Percentiles rank a stretch among this genome's conserved stretches.
Evolutionary conservation across 495 filamentous ascomycete species (phyloP).

Genomic region (Aspergillus conjunctus): DNA sequence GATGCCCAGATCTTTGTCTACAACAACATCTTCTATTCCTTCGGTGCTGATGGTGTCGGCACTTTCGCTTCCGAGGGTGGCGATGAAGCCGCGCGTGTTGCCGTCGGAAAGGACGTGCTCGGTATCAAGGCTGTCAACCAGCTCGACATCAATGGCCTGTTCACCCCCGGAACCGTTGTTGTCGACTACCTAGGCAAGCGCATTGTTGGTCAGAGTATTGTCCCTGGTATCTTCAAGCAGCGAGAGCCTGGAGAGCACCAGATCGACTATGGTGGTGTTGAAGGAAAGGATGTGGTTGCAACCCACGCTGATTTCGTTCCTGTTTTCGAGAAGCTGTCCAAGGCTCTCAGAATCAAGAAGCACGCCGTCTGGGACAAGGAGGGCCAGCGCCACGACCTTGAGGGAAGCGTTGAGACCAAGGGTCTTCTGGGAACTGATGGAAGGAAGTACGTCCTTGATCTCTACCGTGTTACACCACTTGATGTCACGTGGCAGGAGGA

Average conservation of each 20-base stretch:
- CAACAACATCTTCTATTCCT: conserved; percentile 99
- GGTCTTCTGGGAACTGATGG: conserved; percentile 96
- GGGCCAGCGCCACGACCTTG: conserved; percentile 82
- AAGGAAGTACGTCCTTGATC: conserved; percentile 92
- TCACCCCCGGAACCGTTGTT: conserved; percentile 93
- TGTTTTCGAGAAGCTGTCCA: conserved; percentile 87
- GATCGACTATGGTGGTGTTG: conserved; percentile 97
- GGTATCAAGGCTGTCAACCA: conserved; percentile 95
- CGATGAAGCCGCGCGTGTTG: conserved; percentile 94
- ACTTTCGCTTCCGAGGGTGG: conserved; percentile 96
- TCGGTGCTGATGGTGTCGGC: conserved; percentile 95
- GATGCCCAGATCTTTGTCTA: conserved; percentile 99
- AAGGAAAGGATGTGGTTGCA: conserved; percentile 94
- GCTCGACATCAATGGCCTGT: conserved; percentile 90
- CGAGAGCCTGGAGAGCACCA: conserved; percentile 95
- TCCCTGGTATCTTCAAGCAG: conserved; percentile 99
- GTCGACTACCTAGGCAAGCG: conserved; percentile 97
- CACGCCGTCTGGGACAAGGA: conserved; percentile 99
- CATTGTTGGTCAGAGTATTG: conserved; percentile 96
- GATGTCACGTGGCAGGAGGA: conserved; percentile 91
- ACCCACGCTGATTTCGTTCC: conserved; percentile 81
- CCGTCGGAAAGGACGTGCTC: conserved; percentile 93
- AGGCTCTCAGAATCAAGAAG: conserved; percentile 84
- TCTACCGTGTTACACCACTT: conserved; percentile 92
- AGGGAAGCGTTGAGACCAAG: conserved; percentile 97